These are phyloP conservation scores for Pachyrhizus erosus DNA, from an alignment of 306 rosid genomes.

Conservation along the genomic window DNA sequence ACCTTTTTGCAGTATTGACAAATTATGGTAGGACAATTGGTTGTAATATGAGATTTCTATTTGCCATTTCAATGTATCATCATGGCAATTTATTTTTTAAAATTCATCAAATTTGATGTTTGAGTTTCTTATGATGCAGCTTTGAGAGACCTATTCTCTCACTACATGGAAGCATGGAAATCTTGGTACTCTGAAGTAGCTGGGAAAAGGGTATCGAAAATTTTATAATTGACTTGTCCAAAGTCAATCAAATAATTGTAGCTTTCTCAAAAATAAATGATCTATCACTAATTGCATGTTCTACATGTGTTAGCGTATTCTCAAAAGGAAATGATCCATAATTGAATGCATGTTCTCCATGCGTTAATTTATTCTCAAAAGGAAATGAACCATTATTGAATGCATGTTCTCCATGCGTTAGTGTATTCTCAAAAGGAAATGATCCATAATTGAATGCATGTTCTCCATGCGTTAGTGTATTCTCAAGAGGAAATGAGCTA, in stretches of 20 bases:
- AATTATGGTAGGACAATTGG: background rate
- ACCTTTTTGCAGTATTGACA: background rate
- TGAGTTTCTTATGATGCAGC: slow-evolving; percentile 52
- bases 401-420: slow-evolving; percentile 50
- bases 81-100: background rate
- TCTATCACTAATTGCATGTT: slow-evolving; percentile 43
- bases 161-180: slow-evolving; percentile 81
- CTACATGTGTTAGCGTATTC: slow-evolving; percentile 34
- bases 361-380: slow-evolving; percentile 16
- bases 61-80: background rate
- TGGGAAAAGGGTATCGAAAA: slow-evolving; percentile 52
- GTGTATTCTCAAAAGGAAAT: slow-evolving; percentile 15
- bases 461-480: slow-evolving; percentile 39
- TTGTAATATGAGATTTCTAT: background rate
- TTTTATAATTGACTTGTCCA: slow-evolving; percentile 45
- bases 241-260: background rate
- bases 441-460: slow-evolving; percentile 38
- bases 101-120: slow-evolving; percentile 8
- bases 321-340: slow-evolving; percentile 8
- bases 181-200: slow-evolving; percentile 76
- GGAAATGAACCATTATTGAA: slow-evolving; percentile 22
- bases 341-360: slow-evolving; percentile 49
- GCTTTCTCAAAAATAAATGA: slow-evolving; percentile 27
- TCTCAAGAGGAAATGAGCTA: slow-evolving; percentile 8
- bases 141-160: slow-evolving; percentile 76